These are phyloP conservation scores for Phaffomyces antillensis DNA, from an alignment of 805 yeast species.

Conservation along the genomic window DNA sequence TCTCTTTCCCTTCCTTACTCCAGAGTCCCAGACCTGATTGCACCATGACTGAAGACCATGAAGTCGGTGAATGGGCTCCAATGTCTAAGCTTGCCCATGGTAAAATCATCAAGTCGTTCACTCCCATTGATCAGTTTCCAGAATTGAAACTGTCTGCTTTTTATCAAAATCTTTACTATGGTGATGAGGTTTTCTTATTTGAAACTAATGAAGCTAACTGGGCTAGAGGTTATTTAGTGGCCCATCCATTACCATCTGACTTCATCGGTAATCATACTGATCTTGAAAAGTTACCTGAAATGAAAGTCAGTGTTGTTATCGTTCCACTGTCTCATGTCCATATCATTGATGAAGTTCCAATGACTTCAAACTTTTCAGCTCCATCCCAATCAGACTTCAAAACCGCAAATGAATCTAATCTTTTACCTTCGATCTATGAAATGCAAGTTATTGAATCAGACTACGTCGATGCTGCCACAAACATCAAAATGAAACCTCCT, in stretches of 20 bases:
- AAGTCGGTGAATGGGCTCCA: conserved; percentile 37
- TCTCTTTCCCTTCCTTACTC: too few relatives aligned
- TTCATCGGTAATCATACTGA: conserved; percentile 52
- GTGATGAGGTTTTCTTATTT: conserved; percentile 71
- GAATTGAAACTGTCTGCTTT: conserved; percentile 27
- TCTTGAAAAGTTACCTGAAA: conserved; percentile 56
- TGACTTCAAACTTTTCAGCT: conserved; percentile 28
- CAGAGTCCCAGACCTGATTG: too few relatives aligned
- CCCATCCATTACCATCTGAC: conserved; percentile 65
- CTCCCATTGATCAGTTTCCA: conserved; percentile 37
- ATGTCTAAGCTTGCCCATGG: conserved; percentile 39
- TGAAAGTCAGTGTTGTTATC: conserved; percentile 44
- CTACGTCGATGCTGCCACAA: conserved; percentile 15
- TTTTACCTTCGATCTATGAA: conserved; percentile 30
- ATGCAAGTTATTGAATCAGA: conserved; percentile 24
- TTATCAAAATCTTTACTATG: conserved; percentile 55
- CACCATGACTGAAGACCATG: not conserved
- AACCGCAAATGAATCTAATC: conserved; percentile 9
- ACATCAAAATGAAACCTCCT: conserved; percentile 37
- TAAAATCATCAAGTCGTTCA: conserved; percentile 34
- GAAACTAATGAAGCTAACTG: conserved; percentile 57
- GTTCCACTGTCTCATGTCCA: conserved; percentile 54
- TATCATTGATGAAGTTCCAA: conserved; percentile 35
- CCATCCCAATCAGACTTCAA: conserved; percentile 23
- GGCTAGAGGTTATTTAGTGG: conserved; percentile 72